Base-by-base conservation (phyloP, 495 filamentous ascomycete species). In the Thozetella sp. region DNA sequence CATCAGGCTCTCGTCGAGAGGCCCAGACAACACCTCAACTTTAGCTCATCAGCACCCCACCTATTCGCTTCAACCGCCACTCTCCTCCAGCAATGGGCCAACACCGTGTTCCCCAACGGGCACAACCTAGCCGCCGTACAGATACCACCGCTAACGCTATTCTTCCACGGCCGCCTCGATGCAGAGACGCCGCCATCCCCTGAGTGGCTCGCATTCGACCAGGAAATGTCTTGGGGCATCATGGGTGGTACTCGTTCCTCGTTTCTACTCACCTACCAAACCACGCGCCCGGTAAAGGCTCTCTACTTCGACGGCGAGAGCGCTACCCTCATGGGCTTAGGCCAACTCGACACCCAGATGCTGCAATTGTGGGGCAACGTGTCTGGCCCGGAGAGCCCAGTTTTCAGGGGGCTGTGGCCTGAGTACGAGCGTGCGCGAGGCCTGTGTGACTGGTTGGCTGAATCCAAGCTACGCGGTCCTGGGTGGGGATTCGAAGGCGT, bases 181-280 rank as follows among this genome's bases (percentile, higher is more conserved):
- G 58, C 51, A 45, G 64, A 70, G 13, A 23, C 65, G 0, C 69
- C 74, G 19, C 73, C 74, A 2, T 75, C 69, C 30, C 73, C 72
- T 12, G 76, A 79, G 61, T 81, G 75, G 76, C 60, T 81, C 34
- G 75, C 76, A 12, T 76, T 81, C 51, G 78, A 81, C 64, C 59
- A 71, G 68, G 74, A 74, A 54, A 79, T 80, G 77, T 67, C 76
- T 17, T 78, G 79, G 58, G 74, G 71, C 17, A 81, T 81, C 55
- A 76, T 76, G 65, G 76, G 75, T 43, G 45, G 56, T 25, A 65
- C 64, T 10, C 68, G 66, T 17, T 58, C 67, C 40, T 74, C 74
- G 11, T 69, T 69, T 37, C 65, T 81, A 67, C 64, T 78, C 22
- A 80, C 75, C 2, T 80, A 75, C 55, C 64, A 74, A 11, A 69